These are phyloP conservation scores for Mycena venus DNA, from an alignment of 768 basidiomycete species.

Conservation along the genomic window DNA sequence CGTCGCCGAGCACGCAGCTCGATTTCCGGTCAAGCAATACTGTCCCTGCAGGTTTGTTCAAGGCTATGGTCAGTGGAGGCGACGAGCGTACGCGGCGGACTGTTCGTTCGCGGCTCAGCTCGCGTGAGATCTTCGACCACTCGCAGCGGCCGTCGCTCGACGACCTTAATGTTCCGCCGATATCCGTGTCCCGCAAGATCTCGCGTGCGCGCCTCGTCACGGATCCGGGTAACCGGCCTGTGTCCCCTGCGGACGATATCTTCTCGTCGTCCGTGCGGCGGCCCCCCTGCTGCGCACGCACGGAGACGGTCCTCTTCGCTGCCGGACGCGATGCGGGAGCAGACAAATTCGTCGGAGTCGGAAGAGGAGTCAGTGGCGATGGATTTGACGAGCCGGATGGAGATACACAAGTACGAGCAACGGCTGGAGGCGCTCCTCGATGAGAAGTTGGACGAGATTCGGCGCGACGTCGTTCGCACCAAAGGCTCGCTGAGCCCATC, in stretches of 20 bases:
- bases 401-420: slow-evolving; percentile 71
- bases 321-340: slow-evolving; percentile 66
- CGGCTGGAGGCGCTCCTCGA: slow-evolving; percentile 75
- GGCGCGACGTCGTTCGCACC: slow-evolving; percentile 49
- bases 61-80: slow-evolving; percentile 71
- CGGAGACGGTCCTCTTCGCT: slow-evolving; percentile 72
- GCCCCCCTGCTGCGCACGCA: slow-evolving; percentile 39
- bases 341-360: slow-evolving; percentile 59
- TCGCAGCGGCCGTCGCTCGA: slow-evolving; percentile 81
- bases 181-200: slow-evolving; percentile 73
- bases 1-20: slow-evolving; percentile 44
- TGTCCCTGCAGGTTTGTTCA: slow-evolving; percentile 89
- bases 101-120: slow-evolving; percentile 83
- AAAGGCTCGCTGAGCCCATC: slow-evolving; percentile 51
- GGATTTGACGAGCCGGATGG: slow-evolving; percentile 69
- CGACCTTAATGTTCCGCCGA: slow-evolving; percentile 77
- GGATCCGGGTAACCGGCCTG: slow-evolving; percentile 60
- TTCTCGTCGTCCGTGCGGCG: slow-evolving; percentile 51
- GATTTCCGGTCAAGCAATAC: slow-evolving; percentile 80
- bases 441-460: slow-evolving; percentile 72
- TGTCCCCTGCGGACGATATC: slow-evolving; percentile 53
- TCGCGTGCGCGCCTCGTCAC: slow-evolving; percentile 68
- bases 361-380: slow-evolving; percentile 56
- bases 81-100: slow-evolving; percentile 77
- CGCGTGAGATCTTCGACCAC: slow-evolving; percentile 80